Percentiles rank a stretch among this genome's conserved stretches.
Conservation (phyloP, 2,329 filamentous ascomycete genomes). For the Ophiocordyceps camponoti-floridani region DNA sequence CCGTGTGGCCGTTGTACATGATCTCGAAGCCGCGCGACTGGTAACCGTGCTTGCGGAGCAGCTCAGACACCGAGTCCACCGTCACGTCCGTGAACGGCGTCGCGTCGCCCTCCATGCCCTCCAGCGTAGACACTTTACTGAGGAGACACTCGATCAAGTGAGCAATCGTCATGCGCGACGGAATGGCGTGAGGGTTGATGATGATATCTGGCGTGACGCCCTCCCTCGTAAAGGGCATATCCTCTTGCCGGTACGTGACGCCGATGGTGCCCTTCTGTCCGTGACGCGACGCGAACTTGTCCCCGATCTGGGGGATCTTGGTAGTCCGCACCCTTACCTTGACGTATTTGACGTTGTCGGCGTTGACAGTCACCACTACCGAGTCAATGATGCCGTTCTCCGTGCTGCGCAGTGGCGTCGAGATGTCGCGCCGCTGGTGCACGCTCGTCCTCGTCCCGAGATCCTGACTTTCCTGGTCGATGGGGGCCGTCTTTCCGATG, state of each 20-base stretch:
- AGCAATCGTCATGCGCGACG: slow-evolving; percentile 99
- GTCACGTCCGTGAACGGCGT: slow-evolving; percentile 97
- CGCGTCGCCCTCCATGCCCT: slow-evolving; percentile 90
- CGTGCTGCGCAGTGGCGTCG: slow-evolving; percentile 82
- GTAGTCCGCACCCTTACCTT: slow-evolving; percentile 96
- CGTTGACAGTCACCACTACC: slow-evolving; percentile 85
- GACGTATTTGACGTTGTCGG: slow-evolving; percentile 85
- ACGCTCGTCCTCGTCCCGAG: slow-evolving; percentile 78
- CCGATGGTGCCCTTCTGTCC: slow-evolving; percentile 98
- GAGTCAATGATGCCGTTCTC: slow-evolving; percentile 94
- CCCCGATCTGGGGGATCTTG: slow-evolving; percentile 95
- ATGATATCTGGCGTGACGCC: slow-evolving; percentile 90
- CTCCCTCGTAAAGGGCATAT: slow-evolving; percentile 94
- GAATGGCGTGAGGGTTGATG: slow-evolving; percentile 98
- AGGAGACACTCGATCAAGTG: slow-evolving; percentile 98
- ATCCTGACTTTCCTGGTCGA: slow-evolving; percentile 83
- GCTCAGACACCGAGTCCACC: slow-evolving; percentile 75
- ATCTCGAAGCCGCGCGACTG: slow-evolving; percentile 95
- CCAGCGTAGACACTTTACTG: slow-evolving; percentile 84
- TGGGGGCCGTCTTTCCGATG: slow-evolving; percentile 94
- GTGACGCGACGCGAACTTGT: slow-evolving; percentile 98
- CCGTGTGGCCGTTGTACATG: slow-evolving; percentile 98
- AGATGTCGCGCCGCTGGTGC: slow-evolving; percentile 89
- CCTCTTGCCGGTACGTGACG: slow-evolving; percentile 93
- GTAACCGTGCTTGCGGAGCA: slow-evolving; percentile 80